Percentiles rank a stretch among this genome's conserved stretches.
Conservation (phyloP, 345 rosid genomes). For the Acer campestre region DNA sequence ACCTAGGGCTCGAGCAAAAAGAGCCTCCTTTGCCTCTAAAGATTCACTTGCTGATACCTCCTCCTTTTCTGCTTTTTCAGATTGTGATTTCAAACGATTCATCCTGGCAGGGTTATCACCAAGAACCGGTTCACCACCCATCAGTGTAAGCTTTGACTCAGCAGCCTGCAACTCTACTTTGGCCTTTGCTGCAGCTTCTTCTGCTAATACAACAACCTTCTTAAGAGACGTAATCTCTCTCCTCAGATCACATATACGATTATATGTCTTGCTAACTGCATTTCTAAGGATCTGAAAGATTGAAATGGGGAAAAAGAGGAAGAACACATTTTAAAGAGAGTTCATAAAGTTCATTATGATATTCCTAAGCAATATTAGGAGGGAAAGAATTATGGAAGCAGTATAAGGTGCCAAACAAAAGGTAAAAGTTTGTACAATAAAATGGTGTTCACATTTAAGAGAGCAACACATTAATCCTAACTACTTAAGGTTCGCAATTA, state of each 20-base stretch:
- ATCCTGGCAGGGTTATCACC: conserved; percentile 86
- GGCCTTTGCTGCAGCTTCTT: conserved; percentile 73
- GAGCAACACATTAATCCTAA: background rate
- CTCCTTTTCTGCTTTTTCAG: conserved; percentile 68
- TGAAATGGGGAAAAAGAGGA: conserved; percentile 7
- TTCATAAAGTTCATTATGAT: background rate
- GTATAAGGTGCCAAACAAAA: background rate
- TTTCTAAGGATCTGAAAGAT: conserved; percentile 76
- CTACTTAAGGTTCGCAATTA: background rate
- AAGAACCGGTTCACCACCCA: conserved; percentile 90
- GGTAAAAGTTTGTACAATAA: background rate
- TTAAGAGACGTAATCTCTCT: conserved; percentile 77
- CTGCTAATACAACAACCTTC: conserved; percentile 60
- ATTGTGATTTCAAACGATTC: conserved; percentile 70
- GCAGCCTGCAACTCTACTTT: conserved; percentile 74
- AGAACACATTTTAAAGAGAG: conserved; percentile 10
- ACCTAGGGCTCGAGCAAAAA: conserved; percentile 74
- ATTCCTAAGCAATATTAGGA: background rate
- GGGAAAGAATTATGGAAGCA: background rate
- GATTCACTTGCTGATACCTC: conserved; percentile 65
- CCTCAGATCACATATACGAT: conserved; percentile 87
- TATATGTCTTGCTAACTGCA: conserved; percentile 88
- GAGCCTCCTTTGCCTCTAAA: conserved; percentile 86
- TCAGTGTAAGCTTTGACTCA: conserved; percentile 78
- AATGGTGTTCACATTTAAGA: background rate